These are phyloP conservation scores for Morella rubra DNA, from an alignment of 306 rosid species.

Conservation along the genomic window DNA sequence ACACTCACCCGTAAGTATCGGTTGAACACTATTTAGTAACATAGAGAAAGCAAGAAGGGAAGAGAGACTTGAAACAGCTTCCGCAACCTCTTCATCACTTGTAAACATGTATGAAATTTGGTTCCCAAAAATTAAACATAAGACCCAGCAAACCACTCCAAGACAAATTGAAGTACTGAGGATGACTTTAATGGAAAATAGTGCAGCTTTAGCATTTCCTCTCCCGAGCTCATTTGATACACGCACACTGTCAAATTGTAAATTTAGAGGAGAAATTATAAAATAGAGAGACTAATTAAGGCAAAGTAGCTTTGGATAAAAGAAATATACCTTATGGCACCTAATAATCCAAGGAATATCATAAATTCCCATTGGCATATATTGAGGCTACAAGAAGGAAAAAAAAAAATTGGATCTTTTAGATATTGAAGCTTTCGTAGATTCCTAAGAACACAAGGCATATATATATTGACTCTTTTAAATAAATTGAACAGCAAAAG, in stretches of 20 bases:
- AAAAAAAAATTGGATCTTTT: not conserved
- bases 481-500: constrained; percentile 1
- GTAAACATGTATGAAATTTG: constrained; percentile 49
- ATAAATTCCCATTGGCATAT: constrained; percentile 64
- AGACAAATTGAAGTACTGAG: constrained; percentile 38
- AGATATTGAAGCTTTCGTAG: too few relatives aligned
- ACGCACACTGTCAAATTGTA: constrained; percentile 39
- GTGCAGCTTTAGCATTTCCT: constrained; percentile 58
- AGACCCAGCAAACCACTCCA: constrained; percentile 36
- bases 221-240: constrained; percentile 64
- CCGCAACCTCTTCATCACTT: constrained; percentile 36
- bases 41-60: constrained; percentile 51
- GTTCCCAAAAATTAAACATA: constrained; percentile 46
- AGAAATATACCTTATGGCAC: constrained; percentile 43
- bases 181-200: constrained; percentile 43
- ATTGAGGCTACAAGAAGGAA: constrained; percentile 42
- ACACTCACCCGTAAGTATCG: constrained; percentile 48
- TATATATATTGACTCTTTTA: not conserved
- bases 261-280: not conserved
- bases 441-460: too few relatives aligned
- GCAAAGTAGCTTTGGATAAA: not conserved
- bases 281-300: too few relatives aligned
- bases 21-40: constrained; percentile 56
- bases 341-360: constrained; percentile 52
- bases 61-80: constrained; percentile 46